Evolutionary conservation across 2,329 filamentous ascomycete genomes (phyloP).

Genomic region (Raffaelea arxii): DNA sequence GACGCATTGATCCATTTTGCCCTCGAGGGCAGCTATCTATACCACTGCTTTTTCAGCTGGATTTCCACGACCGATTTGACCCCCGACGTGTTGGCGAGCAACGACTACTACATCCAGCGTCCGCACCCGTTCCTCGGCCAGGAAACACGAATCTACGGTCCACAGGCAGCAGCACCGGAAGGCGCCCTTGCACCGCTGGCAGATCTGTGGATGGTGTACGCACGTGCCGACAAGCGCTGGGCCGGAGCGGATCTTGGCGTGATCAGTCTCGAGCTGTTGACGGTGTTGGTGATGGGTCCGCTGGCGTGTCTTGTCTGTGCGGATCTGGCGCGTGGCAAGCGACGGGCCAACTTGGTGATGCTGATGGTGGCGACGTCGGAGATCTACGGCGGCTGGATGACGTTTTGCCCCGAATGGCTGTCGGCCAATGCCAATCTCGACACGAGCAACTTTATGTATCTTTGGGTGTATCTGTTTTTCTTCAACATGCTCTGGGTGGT

Average conservation of each 20-base stretch:
- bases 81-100: constrained; percentile 20
- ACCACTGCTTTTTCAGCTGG: constrained; percentile 78
- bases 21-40: constrained; percentile 85
- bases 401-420: constrained; percentile 61
- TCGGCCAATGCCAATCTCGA: constrained; percentile 52
- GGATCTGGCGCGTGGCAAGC: constrained; percentile 45
- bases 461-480: constrained; percentile 58
- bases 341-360: constrained; percentile 51
- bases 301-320: constrained; percentile 51
- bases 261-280: constrained; percentile 55
- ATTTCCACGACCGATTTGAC: constrained; percentile 24
- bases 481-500: constrained; percentile 62
- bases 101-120: constrained; percentile 31
- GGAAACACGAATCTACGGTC: constrained; percentile 41
- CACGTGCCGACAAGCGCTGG: constrained; percentile 54
- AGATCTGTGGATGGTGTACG: constrained; percentile 60
- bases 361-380: constrained; percentile 56
- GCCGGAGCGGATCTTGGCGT: constrained; percentile 52
- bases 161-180: constrained; percentile 48
- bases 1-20: constrained; percentile 86
- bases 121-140: constrained; percentile 43
- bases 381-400: constrained; percentile 62
- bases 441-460: constrained; percentile 57
- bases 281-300: constrained; percentile 52
- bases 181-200: constrained; percentile 45